These are phyloP conservation scores for Aquilaria malaccensis DNA, from an alignment of 345 rosid species.

Conservation along the genomic window DNA sequence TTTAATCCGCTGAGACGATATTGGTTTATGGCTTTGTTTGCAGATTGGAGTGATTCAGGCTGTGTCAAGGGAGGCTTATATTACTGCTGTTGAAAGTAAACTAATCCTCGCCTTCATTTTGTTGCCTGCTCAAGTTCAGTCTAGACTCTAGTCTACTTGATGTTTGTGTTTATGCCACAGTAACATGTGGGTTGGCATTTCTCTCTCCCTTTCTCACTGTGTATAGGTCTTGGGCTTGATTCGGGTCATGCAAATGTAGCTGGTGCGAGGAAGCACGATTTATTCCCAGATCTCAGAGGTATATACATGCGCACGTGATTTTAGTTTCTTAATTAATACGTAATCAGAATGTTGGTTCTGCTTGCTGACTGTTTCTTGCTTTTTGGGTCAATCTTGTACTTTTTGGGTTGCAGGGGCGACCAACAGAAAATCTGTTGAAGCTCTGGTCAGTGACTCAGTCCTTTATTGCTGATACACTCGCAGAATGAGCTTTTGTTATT, in stretches of 20 bases:
- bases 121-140: not conserved
- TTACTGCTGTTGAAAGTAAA: conserved; percentile 54
- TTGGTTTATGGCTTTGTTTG: not conserved
- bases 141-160: not conserved
- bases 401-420: conserved; percentile 53
- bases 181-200: not conserved
- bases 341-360: too few relatives aligned
- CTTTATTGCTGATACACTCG: not conserved
- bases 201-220: not conserved
- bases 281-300: conserved; percentile 65
- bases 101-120: not conserved
- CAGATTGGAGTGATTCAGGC: conserved; percentile 92
- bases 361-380: not conserved
- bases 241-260: conserved; percentile 36
- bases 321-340: too few relatives aligned
- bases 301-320: not conserved
- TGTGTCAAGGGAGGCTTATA: conserved; percentile 69
- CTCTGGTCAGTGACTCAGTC: conserved; percentile 44
- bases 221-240: conserved; percentile 44
- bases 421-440: conserved; percentile 68
- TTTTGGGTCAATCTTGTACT: not conserved
- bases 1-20: not conserved
- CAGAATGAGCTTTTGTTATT: not conserved
- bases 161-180: not conserved
- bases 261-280: conserved; percentile 36